Conservation (phyloP, 1,284 basidiomycete species). For the Somion occarium region DNA sequence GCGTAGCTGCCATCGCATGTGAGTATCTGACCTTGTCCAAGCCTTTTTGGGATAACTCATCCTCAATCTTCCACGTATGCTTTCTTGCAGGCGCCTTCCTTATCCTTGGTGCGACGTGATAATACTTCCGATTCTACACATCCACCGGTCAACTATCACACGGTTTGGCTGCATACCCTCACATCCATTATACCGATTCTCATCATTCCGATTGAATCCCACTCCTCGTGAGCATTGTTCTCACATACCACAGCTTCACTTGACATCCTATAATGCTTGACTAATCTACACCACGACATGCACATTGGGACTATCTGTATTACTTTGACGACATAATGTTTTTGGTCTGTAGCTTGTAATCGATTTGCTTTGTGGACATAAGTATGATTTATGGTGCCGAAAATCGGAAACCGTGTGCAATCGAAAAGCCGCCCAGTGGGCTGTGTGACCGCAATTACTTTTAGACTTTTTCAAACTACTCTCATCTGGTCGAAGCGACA, state of each 20-base stretch:
- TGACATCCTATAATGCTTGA: slow-evolving; percentile 14
- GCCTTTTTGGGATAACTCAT: not conserved
- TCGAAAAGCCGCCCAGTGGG: not conserved
- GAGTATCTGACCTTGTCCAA: not conserved
- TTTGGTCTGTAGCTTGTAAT: slow-evolving; percentile 15
- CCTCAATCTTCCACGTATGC: slow-evolving; percentile 1
- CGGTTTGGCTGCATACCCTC: slow-evolving; percentile 16
- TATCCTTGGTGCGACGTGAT: slow-evolving; percentile 2
- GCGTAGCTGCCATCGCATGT: not conserved
- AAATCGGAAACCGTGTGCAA: not conserved
- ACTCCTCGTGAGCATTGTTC: slow-evolving; percentile 17
- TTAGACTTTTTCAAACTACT: not conserved
- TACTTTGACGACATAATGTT: slow-evolving; percentile 15
- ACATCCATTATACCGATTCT: slow-evolving; percentile 19
- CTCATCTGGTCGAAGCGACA: not conserved
- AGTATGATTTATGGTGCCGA: not conserved
- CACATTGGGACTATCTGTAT: slow-evolving; percentile 10
- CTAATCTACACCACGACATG: slow-evolving; percentile 9
- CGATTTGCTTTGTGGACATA: not conserved
- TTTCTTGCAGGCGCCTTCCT: not conserved
- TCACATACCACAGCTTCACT: slow-evolving; percentile 10
- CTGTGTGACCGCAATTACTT: not conserved
- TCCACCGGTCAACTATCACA: too few species aligned
- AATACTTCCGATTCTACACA: too few species aligned
- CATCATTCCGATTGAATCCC: slow-evolving; percentile 8